Base-by-base conservation (phyloP, 108 stramenopile genomes). In the Pseudonitzschia delicatissima region DNA sequence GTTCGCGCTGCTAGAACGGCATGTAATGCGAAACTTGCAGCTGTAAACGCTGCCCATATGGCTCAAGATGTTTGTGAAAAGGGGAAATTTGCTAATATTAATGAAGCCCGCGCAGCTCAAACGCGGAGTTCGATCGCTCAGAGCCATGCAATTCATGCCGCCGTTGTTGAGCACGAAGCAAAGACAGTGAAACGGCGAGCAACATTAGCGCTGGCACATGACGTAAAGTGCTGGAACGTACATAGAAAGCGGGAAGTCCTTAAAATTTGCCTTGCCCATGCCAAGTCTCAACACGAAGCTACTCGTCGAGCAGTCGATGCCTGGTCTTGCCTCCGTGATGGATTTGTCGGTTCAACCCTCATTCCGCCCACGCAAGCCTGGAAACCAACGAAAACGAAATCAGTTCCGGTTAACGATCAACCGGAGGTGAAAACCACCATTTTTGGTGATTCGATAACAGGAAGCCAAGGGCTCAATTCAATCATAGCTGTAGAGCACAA, bases 111-210 rank as follows among this genome's bases (percentile, higher is more conserved):
- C 35, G 70, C 78, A 20, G 81, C 87, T 15, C 91, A 86, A 71
- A 76, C 82, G 12, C 51, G 84, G 26, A 76, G 86, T 37, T 88
- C 86, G 13, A 82, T 81, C 58, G 66, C 91, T 0, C 82, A 93
- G 48, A 89, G 86, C 57, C 92, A 88, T 69, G 92, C 88, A 6
- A 82, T 93, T 32, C 92, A 93, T 66, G 84, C 92, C 9, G 78
- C 92, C 13, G 92, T 93, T 8, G 84, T 93, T 20, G 92, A 90
- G 48, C 86, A 93, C 69, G 92, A 93, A 77, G 86, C 92, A 23
- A 81, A 80, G 36, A 71, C 86, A 18, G 89, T 83, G 27, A 90
- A 88, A 66, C 70, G 86, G 18, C 63, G 82, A 28, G 84, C 87
- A n/a, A 80, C 88, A 15, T 64, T 93, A 17, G 84, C 89, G 7